These are phyloP conservation scores for Candida sakaeoensis DNA, from an alignment of 805 yeast genomes.

Conservation along the genomic window DNA sequence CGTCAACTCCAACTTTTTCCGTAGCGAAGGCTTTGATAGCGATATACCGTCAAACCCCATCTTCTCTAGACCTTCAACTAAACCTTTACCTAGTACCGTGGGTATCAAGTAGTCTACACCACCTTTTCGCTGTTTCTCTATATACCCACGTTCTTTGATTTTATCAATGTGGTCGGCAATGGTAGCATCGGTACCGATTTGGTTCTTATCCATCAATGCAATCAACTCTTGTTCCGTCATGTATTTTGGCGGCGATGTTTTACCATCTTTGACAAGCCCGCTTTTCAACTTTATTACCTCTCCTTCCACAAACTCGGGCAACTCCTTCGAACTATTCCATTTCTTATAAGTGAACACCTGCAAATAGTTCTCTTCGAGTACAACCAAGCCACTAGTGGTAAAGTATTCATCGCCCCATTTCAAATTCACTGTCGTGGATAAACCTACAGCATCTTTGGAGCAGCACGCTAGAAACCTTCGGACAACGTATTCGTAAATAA, in stretches of 20 bases:
- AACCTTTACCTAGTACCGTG: slow-evolving; percentile 75
- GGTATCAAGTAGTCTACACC: slow-evolving; percentile 59
- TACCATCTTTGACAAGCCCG: slow-evolving; percentile 66
- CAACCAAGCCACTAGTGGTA: slow-evolving; percentile 68
- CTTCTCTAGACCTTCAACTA: slow-evolving; percentile 83
- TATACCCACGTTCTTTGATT: slow-evolving; percentile 64
- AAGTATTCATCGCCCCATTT: slow-evolving; percentile 81
- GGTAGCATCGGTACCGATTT: slow-evolving; percentile 98
- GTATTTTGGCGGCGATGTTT: slow-evolving; percentile 74
- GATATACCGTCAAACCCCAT: slow-evolving; percentile 59
- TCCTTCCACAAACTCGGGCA: slow-evolving; percentile 61
- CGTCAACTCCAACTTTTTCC: slow-evolving; percentile 70
- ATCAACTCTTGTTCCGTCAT: slow-evolving; percentile 92
- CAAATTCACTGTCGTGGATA: slow-evolving; percentile 54
- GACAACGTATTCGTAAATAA: slow-evolving; percentile 81
- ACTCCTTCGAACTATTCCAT: slow-evolving; percentile 65
- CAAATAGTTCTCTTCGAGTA: slow-evolving; percentile 69
- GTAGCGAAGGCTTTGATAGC: slow-evolving; percentile 82
- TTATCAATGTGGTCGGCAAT: slow-evolving; percentile 96
- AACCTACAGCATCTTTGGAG: slow-evolving; percentile 85
- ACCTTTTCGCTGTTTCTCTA: slow-evolving; percentile 40
- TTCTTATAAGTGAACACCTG: slow-evolving; percentile 75
- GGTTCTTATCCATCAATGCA: slow-evolving; percentile 92
- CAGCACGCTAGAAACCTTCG: slow-evolving; percentile 89
- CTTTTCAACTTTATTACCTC: slow-evolving; percentile 54